Base-by-base conservation (phyloP, 2,329 filamentous ascomycete genomes). In the Rhinocladiella similis region DNA sequence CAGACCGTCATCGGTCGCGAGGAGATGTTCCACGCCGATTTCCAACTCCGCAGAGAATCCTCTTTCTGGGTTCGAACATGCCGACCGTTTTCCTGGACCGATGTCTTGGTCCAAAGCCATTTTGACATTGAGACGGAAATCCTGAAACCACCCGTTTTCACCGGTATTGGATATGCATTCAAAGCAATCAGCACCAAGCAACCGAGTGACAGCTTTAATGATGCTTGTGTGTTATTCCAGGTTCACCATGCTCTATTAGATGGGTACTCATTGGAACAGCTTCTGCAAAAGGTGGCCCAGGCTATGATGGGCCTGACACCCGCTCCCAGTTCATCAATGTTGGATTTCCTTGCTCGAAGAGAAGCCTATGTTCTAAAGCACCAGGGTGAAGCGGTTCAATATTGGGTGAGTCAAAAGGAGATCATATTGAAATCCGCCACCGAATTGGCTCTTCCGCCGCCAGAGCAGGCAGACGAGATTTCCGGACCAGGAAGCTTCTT, bases 241-340 rank as follows among this genome's bases (percentile, higher is more conserved):
- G 59, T 71, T 9, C 71, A 73, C 52, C 71, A 73, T 56, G 63
- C 64, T 9, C 60, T 71, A 3, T 65, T 73, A 14, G 70, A 73
- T 62, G 71, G 70, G 1, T 66, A 58, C 10, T 72, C 71, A 0
- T 57, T 55, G 14, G 39, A 48, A 12, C 47, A 67, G 14, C 16
- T 71, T 1, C 56, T 62, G 9, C 20, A 54, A 3, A 67, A 69
- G 46, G 49, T 70, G 29, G 49, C 53, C 14, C 38, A 48, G 20
- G 51, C 49, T n/a, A 41, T 67, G 19, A 13, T 47, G n/a, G 59
- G 60, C 16, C 22, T 54, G 27, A 25, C 43, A 6, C 50, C 64
- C 19, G 25, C 7, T n/a, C 29, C 57, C 27, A 55, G 56, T 13
- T 38, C 18, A 29, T 50, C 43, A 33, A 25, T 61, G 33, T 45